Conservation (phyloP, 441 rosid genomes). For the Raphanus hybrid region DNA sequence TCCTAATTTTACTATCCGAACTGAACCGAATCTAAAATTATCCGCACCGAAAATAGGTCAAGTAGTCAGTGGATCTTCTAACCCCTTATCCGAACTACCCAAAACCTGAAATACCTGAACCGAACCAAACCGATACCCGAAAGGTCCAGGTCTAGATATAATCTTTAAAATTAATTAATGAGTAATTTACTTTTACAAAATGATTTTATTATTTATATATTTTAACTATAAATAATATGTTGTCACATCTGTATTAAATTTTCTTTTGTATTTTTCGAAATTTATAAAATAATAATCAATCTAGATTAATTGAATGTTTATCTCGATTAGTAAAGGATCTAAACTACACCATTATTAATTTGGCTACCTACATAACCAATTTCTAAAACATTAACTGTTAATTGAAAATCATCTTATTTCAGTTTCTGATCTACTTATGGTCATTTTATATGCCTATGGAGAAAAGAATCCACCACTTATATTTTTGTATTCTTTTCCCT, state of each 20-base stretch:
- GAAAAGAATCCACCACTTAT: background rate
- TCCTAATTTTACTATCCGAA: too few species aligned
- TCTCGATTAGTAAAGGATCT: background rate
- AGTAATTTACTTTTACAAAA: background rate
- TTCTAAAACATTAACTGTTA: background rate
- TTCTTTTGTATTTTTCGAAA: background rate
- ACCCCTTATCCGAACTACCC: too few species aligned
- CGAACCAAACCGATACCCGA: too few species aligned
- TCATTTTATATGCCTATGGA: background rate
- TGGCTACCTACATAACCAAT: background rate
- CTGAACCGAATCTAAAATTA: too few species aligned
- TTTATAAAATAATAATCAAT: background rate
- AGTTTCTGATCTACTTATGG: background rate
- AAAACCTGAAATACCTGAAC: too few species aligned
- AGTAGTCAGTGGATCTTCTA: too few species aligned
- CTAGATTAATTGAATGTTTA: background rate
- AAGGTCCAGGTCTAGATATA: too few species aligned
- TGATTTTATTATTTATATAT: too few species aligned
- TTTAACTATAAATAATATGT: background rate
- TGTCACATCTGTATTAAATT: background rate
- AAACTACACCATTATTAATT: background rate
- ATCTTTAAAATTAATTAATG: too few species aligned
- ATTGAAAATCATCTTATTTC: background rate
- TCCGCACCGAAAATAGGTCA: too few species aligned
- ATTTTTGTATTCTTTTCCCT: background rate